phyloP scores from a whole-genome alignment of 768 basidiomycete species.

The Brasilioporus rufonigricans region DNA sequence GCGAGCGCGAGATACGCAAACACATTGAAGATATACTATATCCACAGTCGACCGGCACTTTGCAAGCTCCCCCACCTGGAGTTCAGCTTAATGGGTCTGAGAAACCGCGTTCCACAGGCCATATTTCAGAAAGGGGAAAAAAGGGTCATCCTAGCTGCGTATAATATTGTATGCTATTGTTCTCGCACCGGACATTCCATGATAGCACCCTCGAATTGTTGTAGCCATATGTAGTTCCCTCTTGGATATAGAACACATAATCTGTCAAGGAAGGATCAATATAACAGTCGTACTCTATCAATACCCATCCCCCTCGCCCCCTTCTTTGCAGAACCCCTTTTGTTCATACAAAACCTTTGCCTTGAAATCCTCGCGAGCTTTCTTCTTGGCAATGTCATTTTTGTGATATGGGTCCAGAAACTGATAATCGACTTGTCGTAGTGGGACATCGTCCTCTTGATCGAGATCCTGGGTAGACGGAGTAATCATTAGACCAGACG shows the following conservation, averaged over 20 bases:
- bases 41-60: conserved; percentile 40
- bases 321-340: conserved; percentile 92
- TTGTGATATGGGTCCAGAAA: conserved; percentile 70
- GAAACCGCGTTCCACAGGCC: conserved; percentile 37
- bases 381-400: conserved; percentile 69
- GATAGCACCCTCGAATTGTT: conserved; percentile 8
- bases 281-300: conserved; percentile 33
- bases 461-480: conserved; percentile 72
- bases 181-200: conserved; percentile 10
- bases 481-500: conserved; percentile 2
- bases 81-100: conserved; percentile 47
- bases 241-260: neutral
- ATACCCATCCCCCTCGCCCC: conserved; percentile 95
- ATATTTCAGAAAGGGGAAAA: conserved; percentile 56
- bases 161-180: conserved; percentile 21
- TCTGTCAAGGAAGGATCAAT: conserved; percentile 9
- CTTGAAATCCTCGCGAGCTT: conserved; percentile 79
- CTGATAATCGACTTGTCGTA: conserved; percentile 71
- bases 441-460: conserved; percentile 82
- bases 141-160: conserved; percentile 40
- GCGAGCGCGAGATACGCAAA: conserved; percentile 76
- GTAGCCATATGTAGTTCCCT: conserved; percentile 12
- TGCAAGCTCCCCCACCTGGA: conserved; percentile 34
- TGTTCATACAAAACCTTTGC: conserved; percentile 79
- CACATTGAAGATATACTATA: conserved; percentile 72